These are phyloP conservation scores for Halophytophthora batemanensis DNA, from an alignment of 352 stramenopile species.

Conservation along the genomic window DNA sequence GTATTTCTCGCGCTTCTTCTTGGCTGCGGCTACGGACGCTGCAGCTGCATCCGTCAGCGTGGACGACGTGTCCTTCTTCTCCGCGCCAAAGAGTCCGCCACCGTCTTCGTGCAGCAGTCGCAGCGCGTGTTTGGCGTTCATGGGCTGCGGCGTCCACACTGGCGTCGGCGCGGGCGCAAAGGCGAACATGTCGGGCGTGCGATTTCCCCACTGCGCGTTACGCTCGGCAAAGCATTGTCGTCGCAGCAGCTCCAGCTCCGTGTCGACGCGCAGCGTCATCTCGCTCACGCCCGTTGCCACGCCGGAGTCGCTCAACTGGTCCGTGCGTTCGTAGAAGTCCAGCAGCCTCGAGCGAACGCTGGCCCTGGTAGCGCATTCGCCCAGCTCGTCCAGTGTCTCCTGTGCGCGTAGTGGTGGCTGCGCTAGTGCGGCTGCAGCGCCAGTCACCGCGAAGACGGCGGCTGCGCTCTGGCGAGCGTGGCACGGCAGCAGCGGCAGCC, in stretches of 20 bases:
- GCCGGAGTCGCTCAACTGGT: constrained; percentile 31
- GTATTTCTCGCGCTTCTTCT: constrained; percentile 14
- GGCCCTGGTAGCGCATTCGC: constrained; percentile 12
- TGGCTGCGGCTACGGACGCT: constrained; percentile 3
- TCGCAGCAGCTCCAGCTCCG: constrained; percentile 68
- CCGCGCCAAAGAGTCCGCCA: constrained; percentile 4
- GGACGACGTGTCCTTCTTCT: constrained; percentile 3
- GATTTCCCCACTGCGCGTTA: constrained; percentile 59
- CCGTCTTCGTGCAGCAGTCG: constrained; percentile 37
- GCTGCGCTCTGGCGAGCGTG: constrained; percentile 12
- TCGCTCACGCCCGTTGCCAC: constrained; percentile 27
- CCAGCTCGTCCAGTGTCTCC: constrained; percentile 26
- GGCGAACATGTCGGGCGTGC: constrained; percentile 50
- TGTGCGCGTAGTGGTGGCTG: neutral
- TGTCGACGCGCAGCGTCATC: constrained; percentile 77
- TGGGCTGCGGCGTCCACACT: constrained; percentile 40
- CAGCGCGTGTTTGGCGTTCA: constrained; percentile 36
- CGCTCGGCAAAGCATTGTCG: constrained; percentile 71
- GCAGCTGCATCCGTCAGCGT: constrained; percentile 2
- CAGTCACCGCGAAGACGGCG: constrained; percentile 4
- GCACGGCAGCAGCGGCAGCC: constrained; percentile 29
- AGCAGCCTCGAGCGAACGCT: constrained; percentile 47
- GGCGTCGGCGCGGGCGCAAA: constrained; percentile 21
- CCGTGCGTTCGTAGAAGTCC: constrained; percentile 33
- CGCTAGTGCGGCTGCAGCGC: neutral